phyloP scores from a whole-genome alignment of 257 asterid genomes.

The Thymus mandschuricus region DNA sequence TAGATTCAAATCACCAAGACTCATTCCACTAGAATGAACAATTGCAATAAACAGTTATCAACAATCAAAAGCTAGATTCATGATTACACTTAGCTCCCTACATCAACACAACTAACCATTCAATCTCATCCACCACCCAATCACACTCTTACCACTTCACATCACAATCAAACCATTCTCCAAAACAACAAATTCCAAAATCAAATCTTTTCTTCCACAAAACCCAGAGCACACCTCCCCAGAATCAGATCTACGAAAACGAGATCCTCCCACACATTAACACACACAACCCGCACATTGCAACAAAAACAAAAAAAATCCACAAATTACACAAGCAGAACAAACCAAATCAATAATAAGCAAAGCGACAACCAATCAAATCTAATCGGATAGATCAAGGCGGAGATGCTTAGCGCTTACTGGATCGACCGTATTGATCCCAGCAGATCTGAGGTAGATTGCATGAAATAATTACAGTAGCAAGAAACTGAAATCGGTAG shows the following conservation, averaged over 20 bases:
- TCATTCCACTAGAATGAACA: slow-evolving; percentile 15
- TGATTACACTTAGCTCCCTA: neutral
- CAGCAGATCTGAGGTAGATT: slow-evolving; percentile 41
- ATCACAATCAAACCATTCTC: slow-evolving; percentile 17
- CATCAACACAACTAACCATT: neutral
- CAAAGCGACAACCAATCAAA: neutral
- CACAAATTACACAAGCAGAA: slow-evolving; percentile 17
- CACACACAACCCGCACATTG: slow-evolving; percentile 25
- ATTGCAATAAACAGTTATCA: neutral
- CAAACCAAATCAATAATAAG: neutral
- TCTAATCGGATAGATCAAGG: slow-evolving; percentile 8
- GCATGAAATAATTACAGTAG: slow-evolving; percentile 19
- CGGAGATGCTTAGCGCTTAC: slow-evolving; percentile 32
- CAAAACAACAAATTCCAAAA: neutral
- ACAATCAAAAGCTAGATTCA: neutral
- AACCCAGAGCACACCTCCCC: slow-evolving; percentile 10
- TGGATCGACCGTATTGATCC: slow-evolving; percentile 29
- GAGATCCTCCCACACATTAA: slow-evolving; percentile 13
- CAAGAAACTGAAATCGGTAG: neutral
- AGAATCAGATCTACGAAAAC: slow-evolving; percentile 32
- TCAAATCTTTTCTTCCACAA: neutral
- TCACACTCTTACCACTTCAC: neutral
- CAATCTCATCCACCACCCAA: neutral
- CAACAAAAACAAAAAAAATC: slow-evolving; percentile 20
- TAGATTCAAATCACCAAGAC: neutral